Evolutionary conservation across 768 basidiomycete species (phyloP).

Genomic region (Hortiboletus campestris): DNA sequence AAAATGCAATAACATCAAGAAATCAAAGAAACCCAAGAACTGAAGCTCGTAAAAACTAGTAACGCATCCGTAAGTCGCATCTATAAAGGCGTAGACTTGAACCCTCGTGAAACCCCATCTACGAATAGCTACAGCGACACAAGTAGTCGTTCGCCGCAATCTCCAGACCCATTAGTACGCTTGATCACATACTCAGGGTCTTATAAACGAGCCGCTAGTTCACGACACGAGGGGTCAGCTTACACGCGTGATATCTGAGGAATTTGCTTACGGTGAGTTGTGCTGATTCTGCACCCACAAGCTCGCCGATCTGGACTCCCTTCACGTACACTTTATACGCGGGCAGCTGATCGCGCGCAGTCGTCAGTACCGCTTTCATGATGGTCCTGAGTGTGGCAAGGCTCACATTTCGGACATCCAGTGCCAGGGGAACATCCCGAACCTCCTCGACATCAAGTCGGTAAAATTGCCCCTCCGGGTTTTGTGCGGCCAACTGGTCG

Average conservation of each 20-base stretch:
- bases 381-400: conserved; percentile 3
- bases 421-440: conserved; percentile 22
- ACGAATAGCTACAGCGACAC: conserved; percentile 19
- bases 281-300: conserved; percentile 25
- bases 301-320: conserved; percentile 30
- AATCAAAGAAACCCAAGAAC: conserved; percentile 5
- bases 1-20: conserved; percentile 1
- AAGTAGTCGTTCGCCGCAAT: conserved; percentile 3
- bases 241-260: conserved; percentile 4
- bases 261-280: conserved; percentile 24
- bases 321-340: conserved; percentile 32
- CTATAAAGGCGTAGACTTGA: conserved; percentile 12
- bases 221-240: conserved; percentile 20
- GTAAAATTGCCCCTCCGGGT: conserved; percentile 28
- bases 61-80: conserved; percentile 15
- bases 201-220: conserved; percentile 29
- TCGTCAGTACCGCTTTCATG: conserved; percentile 16
- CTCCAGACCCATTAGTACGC: conserved; percentile 1
- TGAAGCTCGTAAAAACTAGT: conserved; percentile 1
- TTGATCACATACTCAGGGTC: conserved; percentile 27
- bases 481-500: conserved; percentile 26
- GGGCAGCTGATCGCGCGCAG: conserved; percentile 21
- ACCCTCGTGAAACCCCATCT: conserved; percentile 15
- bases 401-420: conserved; percentile 27
- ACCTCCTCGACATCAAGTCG: conserved; percentile 31